These are phyloP conservation scores for Curvularia lunata DNA, from an alignment of 2,329 filamentous ascomycete genomes.

Conservation along the genomic window DNA sequence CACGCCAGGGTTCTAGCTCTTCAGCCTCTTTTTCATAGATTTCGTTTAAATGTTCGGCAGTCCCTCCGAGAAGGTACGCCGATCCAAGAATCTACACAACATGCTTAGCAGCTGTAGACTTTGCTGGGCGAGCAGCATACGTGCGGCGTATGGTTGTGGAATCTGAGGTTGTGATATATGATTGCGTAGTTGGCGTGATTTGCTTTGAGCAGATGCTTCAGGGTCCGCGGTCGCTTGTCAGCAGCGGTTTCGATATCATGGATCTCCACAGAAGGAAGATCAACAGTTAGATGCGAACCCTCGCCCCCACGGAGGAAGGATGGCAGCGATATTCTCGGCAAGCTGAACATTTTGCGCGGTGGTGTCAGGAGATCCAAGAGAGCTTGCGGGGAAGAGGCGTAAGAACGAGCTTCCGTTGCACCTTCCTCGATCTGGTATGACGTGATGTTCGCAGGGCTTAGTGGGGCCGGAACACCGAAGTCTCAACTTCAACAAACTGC, in stretches of 20 bases:
- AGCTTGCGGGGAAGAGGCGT: slow-evolving; percentile 29
- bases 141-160: slow-evolving; percentile 84
- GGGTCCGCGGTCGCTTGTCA: slow-evolving; percentile 78
- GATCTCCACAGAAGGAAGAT: slow-evolving; percentile 71
- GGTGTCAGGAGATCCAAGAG: slow-evolving; percentile 13
- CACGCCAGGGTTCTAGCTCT: slow-evolving; percentile 77
- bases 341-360: slow-evolving; percentile 30
- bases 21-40: slow-evolving; percentile 81
- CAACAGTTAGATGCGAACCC: slow-evolving; percentile 42
- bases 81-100: slow-evolving; percentile 71
- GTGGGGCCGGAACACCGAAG: background rate
- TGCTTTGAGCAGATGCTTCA: slow-evolving; percentile 89
- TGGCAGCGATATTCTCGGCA: slow-evolving; percentile 30
- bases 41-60: slow-evolving; percentile 72
- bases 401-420: slow-evolving; percentile 19
- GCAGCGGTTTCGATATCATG: slow-evolving; percentile 80
- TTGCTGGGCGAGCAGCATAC: slow-evolving; percentile 50
- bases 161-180: slow-evolving; percentile 74
- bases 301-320: slow-evolving; percentile 27
- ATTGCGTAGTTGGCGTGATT: slow-evolving; percentile 92
- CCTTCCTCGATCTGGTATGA: slow-evolving; percentile 33
- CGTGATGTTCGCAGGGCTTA: slow-evolving; percentile 22
- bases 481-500: background rate
- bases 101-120: slow-evolving; percentile 40
- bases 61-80: slow-evolving; percentile 83